These are phyloP conservation scores for Fraxinus dipetala DNA, from an alignment of 305 asterid species.

Conservation along the genomic window DNA sequence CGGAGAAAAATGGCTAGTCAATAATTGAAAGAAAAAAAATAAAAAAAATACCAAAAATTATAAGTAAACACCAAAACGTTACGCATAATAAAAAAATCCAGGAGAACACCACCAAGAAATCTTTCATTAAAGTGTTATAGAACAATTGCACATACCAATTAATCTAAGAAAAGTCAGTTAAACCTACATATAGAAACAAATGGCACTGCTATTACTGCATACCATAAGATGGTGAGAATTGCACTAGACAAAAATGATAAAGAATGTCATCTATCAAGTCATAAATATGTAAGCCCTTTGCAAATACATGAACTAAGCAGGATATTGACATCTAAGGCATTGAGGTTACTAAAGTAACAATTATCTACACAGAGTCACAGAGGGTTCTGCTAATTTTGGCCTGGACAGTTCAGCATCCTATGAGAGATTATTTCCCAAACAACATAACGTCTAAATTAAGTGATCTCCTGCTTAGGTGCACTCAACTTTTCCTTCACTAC, in stretches of 20 bases:
- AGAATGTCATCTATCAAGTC: background rate
- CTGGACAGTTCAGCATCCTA: background rate
- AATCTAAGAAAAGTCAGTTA: background rate
- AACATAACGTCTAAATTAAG: background rate
- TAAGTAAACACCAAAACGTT: background rate
- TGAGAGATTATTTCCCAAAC: background rate
- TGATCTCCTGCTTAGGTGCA: background rate
- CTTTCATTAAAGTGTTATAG: background rate
- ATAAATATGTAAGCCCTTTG: background rate
- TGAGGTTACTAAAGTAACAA: background rate
- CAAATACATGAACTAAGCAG: background rate
- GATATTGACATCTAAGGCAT: background rate
- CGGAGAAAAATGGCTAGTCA: slow-evolving; percentile 24
- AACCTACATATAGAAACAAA: background rate
- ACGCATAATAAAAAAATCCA: slow-evolving; percentile 16
- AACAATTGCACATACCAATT: background rate
- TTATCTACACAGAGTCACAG: background rate
- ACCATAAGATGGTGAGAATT: background rate
- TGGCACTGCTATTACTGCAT: background rate
- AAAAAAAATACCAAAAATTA: background rate
- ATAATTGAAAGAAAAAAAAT: background rate
- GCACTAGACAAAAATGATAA: background rate
- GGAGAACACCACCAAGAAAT: background rate
- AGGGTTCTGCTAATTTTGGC: background rate
- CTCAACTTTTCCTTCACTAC: slow-evolving; percentile 4